Evolutionary conservation across 2,329 filamentous ascomycete genomes (phyloP), one percentile per base, ranked within the genome.

Genomic region (Paramyrothecium roridum): DNA sequence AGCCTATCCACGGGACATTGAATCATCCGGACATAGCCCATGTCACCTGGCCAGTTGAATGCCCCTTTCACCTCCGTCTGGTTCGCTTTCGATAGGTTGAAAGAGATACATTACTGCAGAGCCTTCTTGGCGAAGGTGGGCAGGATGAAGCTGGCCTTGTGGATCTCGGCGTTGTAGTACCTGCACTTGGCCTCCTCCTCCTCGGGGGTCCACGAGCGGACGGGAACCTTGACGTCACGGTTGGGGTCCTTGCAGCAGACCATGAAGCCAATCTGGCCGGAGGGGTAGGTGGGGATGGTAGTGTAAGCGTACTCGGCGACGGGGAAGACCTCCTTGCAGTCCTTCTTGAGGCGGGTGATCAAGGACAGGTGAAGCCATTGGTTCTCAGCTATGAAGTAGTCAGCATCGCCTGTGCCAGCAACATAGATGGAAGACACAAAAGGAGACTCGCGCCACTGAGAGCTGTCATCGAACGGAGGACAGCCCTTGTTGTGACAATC

Each of bases 191-290:
- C 88, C 70, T 91, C 87, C 84, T 99, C 95, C 78, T 98, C 92
- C 77, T 96, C 93, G 61, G 82, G 72, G 61, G 85, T 81, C 88
- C 92, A 96, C 67, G 77, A 81, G 70, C 95, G 89, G 59, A 97
- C 71, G 53, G 95, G 95, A 76, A 87, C 90, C 75, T 84, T 91
- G 72, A 98, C 84, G 77, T 99, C 84, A 74, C 87, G 85, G 71
- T 77, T 86, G 73, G 86, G 80, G 73, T 98, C 93, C 86, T 99
- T 98, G 88, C 84, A 90, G 87, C 95, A 98, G 72, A 99, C 91
- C 93, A 99, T 97, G 88, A 99, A 99, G 73, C 95, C 95, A 70
- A 99, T 99, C 82, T 99, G 95, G 73, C 95, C 95, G 55, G 91
- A 96, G 63, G 95, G 95, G 83, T 99, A 99, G 72, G 95, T 99